phyloP scores from a whole-genome alignment of 306 rosid genomes.

The Quercus berberidifolia region DNA sequence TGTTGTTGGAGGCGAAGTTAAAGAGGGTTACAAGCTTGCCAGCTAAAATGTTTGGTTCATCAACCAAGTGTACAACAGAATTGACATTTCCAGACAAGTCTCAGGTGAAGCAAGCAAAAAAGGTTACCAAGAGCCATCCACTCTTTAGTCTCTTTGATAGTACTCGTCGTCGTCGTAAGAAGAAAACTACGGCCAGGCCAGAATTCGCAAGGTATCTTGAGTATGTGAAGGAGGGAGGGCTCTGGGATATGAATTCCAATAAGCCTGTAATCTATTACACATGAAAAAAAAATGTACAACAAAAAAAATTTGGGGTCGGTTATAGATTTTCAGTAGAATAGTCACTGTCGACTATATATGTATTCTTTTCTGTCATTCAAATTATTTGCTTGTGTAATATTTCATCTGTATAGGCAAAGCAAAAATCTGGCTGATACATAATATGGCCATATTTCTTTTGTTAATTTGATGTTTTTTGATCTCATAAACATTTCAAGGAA shows the following conservation, averaged over 20 bases:
- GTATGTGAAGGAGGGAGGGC: slow-evolving; percentile 70
- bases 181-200: slow-evolving; percentile 57
- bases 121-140: slow-evolving; percentile 39
- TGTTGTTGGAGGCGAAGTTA: slow-evolving; percentile 30
- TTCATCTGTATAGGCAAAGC: neutral
- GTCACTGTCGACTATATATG: no score
- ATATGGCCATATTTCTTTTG: no score
- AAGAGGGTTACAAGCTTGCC: slow-evolving; percentile 53
- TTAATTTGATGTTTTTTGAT: no score
- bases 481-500: neutral
- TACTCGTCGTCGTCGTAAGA: slow-evolving; percentile 26
- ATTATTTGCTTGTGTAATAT: neutral
- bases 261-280: slow-evolving; percentile 54
- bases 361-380: no score
- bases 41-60: slow-evolving; percentile 13
- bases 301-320: no score
- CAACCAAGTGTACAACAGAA: slow-evolving; percentile 4
- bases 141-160: slow-evolving; percentile 38
- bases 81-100: slow-evolving; percentile 23
- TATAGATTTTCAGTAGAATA: no score
- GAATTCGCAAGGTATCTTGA: slow-evolving; percentile 55
- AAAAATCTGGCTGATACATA: neutral
- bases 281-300: slow-evolving; percentile 8
- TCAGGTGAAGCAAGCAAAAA: slow-evolving; percentile 50
- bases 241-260: slow-evolving; percentile 49